Conservation (phyloP, 2,329 filamentous ascomycete species). For the Penicillium hesseltinei region DNA sequence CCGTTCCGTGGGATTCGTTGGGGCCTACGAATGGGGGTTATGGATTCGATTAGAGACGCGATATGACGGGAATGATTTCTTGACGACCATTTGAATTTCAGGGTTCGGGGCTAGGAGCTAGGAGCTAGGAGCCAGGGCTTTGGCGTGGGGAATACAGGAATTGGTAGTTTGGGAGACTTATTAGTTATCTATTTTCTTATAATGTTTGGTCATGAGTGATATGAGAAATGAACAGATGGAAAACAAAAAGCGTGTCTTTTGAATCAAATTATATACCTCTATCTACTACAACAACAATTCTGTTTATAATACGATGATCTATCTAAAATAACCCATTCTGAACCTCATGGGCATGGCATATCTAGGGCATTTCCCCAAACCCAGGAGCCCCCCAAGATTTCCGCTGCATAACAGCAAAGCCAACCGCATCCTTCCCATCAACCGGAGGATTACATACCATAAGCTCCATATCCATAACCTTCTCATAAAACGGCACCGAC, state of each 20-base stretch:
- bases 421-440: not conserved
- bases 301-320: not conserved
- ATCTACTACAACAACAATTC: not conserved
- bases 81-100: not conserved
- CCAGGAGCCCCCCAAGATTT: constrained; percentile 1
- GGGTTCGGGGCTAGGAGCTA: no score
- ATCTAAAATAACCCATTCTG: no score
- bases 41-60: constrained; percentile 12
- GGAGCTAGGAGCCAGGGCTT: not conserved
- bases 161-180: not conserved
- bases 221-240: constrained; percentile 3
- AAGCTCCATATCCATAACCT: constrained; percentile 1
- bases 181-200: not conserved
- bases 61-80: not conserved
- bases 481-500: constrained; percentile 10
- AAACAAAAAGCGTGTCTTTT: not conserved
- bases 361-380: not conserved
- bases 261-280: not conserved
- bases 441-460: not conserved
- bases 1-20: constrained; percentile 30
- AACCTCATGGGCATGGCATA: no score
- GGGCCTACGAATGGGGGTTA: constrained; percentile 15
- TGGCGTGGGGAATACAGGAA: not conserved
- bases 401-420: constrained; percentile 8
- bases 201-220: constrained; percentile 3